A percentile compares a stretch with the other conserved stretches of the same genome.
Evolutionary conservation across 768 basidiomycete genomes (phyloP).

Genomic region (Serendipita sp.): DNA sequence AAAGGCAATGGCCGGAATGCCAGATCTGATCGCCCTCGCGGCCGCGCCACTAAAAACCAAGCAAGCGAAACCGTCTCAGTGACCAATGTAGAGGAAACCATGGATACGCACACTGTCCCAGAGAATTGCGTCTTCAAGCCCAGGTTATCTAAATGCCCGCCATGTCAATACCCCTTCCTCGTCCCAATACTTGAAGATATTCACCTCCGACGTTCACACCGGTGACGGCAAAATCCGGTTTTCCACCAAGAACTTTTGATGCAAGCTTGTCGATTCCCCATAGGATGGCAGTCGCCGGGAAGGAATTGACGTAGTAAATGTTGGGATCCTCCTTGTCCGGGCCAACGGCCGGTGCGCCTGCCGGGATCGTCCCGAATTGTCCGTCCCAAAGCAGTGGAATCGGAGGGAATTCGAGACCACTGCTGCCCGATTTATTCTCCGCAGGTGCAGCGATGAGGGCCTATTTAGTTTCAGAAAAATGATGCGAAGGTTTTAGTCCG

Average conservation of each 20-base stretch:
- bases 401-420: conserved; percentile 25
- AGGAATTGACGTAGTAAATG: conserved; percentile 30
- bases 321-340: conserved; percentile 24
- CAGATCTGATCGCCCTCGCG: conserved; percentile 31
- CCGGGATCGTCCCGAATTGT: conserved; percentile 29
- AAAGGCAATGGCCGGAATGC: conserved; percentile 37
- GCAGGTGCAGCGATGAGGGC: conserved; percentile 33
- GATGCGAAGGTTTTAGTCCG: conserved; percentile 52
- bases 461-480: no score
- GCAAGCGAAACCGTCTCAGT: background rate
- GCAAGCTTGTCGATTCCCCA: conserved; percentile 33
- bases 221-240: conserved; percentile 30
- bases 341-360: conserved; percentile 29
- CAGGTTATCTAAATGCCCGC: conserved; percentile 13
- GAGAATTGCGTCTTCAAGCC: conserved; percentile 16
- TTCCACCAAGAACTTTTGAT: conserved; percentile 24
- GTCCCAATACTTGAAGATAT: conserved; percentile 8
- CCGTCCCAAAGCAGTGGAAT: conserved; percentile 17
- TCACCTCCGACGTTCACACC: conserved; percentile 33
- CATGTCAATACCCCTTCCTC: background rate
- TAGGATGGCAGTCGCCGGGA: conserved; percentile 26
- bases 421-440: conserved; percentile 31
- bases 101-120: conserved; percentile 18
- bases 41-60: conserved; percentile 33
- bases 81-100: background rate